Conservation (phyloP, 2,329 filamentous ascomycete species). For the Colletotrichum sp. region DNA sequence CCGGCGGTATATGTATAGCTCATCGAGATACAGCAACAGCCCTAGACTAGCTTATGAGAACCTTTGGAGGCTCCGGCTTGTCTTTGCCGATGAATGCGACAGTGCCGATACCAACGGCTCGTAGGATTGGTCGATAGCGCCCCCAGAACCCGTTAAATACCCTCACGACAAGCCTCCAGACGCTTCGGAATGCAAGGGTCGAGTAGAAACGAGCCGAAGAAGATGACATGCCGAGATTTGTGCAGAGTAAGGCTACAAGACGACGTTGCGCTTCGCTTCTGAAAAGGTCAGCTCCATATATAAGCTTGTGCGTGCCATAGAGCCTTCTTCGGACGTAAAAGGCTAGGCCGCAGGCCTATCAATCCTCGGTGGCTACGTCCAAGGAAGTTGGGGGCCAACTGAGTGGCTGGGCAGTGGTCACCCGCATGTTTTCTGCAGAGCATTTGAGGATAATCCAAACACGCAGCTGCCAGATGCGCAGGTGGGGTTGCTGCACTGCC, state of each 20-base stretch:
- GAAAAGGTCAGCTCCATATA: background rate
- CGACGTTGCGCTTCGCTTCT: background rate
- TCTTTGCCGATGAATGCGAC: no score
- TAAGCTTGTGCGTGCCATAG: background rate
- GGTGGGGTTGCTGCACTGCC: background rate
- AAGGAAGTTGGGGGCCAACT: background rate
- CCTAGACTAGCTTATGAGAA: background rate
- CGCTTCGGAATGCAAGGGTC: background rate
- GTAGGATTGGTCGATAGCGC: no score
- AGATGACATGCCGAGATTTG: background rate
- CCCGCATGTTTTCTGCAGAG: background rate
- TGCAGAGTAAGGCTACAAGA: background rate
- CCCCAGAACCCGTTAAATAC: no score
- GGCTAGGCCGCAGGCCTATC: background rate
- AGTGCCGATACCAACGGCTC: no score
- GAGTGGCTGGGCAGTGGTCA: background rate
- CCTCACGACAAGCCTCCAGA: background rate
- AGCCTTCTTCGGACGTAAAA: background rate
- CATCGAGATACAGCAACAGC: background rate
- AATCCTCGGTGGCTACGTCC: background rate
- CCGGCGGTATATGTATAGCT: background rate
- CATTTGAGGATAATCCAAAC: background rate
- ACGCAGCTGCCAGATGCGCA: background rate
- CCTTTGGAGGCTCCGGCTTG: background rate
- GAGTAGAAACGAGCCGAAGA: background rate